Base-by-base conservation (phyloP, 345 rosid genomes). In the Eucalyptus fibrosa region DNA sequence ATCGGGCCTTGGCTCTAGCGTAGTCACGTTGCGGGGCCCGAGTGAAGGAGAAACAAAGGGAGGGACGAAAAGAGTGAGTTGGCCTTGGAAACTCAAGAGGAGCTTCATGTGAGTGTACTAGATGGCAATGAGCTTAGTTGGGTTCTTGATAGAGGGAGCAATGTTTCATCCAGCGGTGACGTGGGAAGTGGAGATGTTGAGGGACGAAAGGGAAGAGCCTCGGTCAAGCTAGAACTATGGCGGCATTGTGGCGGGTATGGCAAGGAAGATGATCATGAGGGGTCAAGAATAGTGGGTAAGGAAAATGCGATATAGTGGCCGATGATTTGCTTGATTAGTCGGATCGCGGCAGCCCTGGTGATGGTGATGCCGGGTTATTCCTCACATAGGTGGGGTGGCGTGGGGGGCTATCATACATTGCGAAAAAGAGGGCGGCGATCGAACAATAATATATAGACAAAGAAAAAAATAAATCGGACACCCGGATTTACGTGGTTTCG, bases 221-320 rank as follows among this genome's bases (percentile, higher is more conserved):
- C 1, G 2, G 14, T 59, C 4, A 4, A 59, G 28, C n/a, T 12
- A 0, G 14, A 59, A 26, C 6, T 59, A 0, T 0, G 3, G 14
- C 1, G n/a, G 65, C 65, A 59, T 24, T 59, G 13, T 12, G n/a
- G n/a, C 2, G 3, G 15, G 15, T 26, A 59, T 59, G 3, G 65
- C 65, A 26, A 59, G 14, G 65, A 59, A 59, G 65, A 26, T 10
- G 65, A 59, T 0, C 65, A 59, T 59, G 65, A 26, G 15, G 65
- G 65, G 65, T 0, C 65, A 26, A 59, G 65, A 26, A 26, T 59
- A 28, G n/a, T 11, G 65, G 65, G 65, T 26, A 59, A 28, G n/a
- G 65, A 11, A 59, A 24, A 59, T 26, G 30, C 15, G 14, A 59
- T 26, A 10, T 12, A 59, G n/a, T 59, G 65, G n/a, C 30, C 30